Evolutionary conservation across 192 early-diverging fungal species (phyloP).

Genomic region (Entophlyctis helioformis): DNA sequence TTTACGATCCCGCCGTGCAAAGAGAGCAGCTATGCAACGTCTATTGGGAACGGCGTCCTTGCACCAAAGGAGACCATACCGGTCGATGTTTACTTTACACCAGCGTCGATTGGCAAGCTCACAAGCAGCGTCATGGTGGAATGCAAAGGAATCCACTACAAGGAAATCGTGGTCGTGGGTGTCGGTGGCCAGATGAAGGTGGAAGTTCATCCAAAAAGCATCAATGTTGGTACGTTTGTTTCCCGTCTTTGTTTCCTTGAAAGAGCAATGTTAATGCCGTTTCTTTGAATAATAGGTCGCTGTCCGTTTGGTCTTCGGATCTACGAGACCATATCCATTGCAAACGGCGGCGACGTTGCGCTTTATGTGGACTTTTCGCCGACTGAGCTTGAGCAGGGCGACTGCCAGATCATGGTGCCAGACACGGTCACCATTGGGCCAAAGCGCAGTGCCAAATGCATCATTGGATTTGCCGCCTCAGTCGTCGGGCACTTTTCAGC

Average conservation of each 20-base stretch:
- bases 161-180: conserved; percentile 46
- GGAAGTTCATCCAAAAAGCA: conserved; percentile 29
- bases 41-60: conserved; percentile 9
- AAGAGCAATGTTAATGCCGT: background rate
- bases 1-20: conserved; percentile 37
- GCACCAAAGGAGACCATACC: conserved; percentile 31
- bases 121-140: conserved; percentile 40
- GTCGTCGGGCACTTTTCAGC: conserved; percentile 21
- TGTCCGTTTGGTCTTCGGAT: conserved; percentile 37
- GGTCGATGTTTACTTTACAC: conserved; percentile 36
- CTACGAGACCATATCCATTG: conserved; percentile 22
- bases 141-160: conserved; percentile 53
- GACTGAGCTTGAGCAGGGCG: background rate
- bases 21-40: conserved; percentile 36
- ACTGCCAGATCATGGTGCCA: conserved; percentile 22
- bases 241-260: background rate
- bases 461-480: conserved; percentile 23
- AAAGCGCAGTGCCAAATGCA: conserved; percentile 12
- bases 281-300: conserved; percentile 11
- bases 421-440: conserved; percentile 23
- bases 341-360: conserved; percentile 40
- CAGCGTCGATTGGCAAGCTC: conserved; percentile 25
- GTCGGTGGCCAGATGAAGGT: conserved; percentile 42
- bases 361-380: conserved; percentile 22
- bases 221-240: conserved; percentile 34